Evolutionary conservation across 2,329 filamentous ascomycete genomes (phyloP).

Genomic region (Elsinoe australis): DNA sequence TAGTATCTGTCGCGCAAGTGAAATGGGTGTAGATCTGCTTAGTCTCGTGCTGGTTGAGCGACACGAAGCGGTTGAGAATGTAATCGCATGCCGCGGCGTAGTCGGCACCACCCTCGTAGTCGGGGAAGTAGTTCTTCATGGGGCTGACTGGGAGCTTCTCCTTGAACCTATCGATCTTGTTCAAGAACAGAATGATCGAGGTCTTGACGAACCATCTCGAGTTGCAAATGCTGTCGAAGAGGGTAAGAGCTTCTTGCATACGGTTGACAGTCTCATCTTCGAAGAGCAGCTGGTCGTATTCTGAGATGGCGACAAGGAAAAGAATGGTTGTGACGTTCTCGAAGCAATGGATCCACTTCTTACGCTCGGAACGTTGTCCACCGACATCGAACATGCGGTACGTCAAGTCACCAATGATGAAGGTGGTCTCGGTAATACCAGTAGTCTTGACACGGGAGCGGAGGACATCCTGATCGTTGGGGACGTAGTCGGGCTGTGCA

Average conservation of each 20-base stretch:
- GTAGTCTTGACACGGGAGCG: conserved; percentile 86
- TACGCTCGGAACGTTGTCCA: conserved; percentile 83
- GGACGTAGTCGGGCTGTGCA: conserved; percentile 80
- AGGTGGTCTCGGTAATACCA: conserved; percentile 90
- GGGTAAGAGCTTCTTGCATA: conserved; percentile 49
- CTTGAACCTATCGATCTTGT: conserved; percentile 55
- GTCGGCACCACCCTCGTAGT: conserved; percentile 87
- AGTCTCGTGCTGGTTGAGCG: conserved; percentile 93
- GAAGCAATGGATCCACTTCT: conserved; percentile 97
- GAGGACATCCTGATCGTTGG: conserved; percentile 88
- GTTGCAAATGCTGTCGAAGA: conserved; percentile 48
- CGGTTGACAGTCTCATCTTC: conserved; percentile 84
- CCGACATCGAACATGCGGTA: conserved; percentile 97
- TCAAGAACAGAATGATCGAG: conserved; percentile 46
- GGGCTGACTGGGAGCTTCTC: conserved; percentile 65
- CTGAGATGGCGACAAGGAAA: conserved; percentile 90
- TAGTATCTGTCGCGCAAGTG: conserved; percentile 96
- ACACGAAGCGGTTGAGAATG: conserved; percentile 94
- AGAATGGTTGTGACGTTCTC: conserved; percentile 88
- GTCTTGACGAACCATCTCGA: conserved; percentile 47
- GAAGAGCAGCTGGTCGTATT: conserved; percentile 91
- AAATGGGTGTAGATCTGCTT: conserved; percentile 99
- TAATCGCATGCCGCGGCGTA: conserved; percentile 96
- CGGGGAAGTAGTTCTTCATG: conserved; percentile 70
- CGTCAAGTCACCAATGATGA: conserved; percentile 82